A percentile compares a stretch with the other conserved stretches of the same genome.
Evolutionary conservation across 176 grass and related monocot species (phyloP).

Genomic region (Guadua angustifolia): DNA sequence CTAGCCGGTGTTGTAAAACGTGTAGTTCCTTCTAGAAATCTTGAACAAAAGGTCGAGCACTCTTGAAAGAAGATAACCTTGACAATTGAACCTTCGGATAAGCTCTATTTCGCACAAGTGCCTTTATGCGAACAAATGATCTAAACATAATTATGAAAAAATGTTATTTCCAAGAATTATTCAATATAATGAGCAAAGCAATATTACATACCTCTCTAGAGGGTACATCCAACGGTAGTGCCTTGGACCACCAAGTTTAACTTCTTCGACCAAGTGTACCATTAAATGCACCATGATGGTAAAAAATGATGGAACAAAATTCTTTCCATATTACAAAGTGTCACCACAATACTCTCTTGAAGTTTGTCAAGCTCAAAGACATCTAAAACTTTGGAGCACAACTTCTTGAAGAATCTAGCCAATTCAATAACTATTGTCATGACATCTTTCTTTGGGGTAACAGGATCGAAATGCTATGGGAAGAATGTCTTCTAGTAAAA

Average conservation of each 20-base stretch:
- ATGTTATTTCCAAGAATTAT: background rate
- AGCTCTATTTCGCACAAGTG: conserved; percentile 31
- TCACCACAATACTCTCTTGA: conserved; percentile 23
- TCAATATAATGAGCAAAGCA: background rate
- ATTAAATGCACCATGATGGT: too few species aligned
- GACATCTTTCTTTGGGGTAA: conserved; percentile 28
- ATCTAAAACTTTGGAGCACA: conserved; percentile 39
- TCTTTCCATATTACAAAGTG: conserved; percentile 44
- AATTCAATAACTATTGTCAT: conserved; percentile 10
- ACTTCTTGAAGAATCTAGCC: conserved; percentile 31
- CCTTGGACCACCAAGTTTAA: background rate
- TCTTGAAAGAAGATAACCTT: conserved; percentile 4
- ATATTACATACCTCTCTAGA: conserved; percentile 31
- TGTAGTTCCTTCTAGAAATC: conserved; percentile 35
- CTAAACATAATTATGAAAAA: background rate
- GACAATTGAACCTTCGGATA: conserved; percentile 32
- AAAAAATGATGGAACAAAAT: conserved; percentile 1
- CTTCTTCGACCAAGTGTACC: too few species aligned
- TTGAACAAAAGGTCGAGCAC: conserved; percentile 36
- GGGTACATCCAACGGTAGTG: conserved; percentile 55
- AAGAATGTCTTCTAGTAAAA: conserved; percentile 37
- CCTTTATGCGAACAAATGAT: conserved; percentile 25
- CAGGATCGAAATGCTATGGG: conserved; percentile 6
- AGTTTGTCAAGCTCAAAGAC: background rate
- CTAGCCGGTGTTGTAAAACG: background rate